Evolutionary conservation across 2,329 filamentous ascomycete species (phyloP), one percentile per base, ranked within the genome.

Genomic region (Colletotrichum sp.): DNA sequence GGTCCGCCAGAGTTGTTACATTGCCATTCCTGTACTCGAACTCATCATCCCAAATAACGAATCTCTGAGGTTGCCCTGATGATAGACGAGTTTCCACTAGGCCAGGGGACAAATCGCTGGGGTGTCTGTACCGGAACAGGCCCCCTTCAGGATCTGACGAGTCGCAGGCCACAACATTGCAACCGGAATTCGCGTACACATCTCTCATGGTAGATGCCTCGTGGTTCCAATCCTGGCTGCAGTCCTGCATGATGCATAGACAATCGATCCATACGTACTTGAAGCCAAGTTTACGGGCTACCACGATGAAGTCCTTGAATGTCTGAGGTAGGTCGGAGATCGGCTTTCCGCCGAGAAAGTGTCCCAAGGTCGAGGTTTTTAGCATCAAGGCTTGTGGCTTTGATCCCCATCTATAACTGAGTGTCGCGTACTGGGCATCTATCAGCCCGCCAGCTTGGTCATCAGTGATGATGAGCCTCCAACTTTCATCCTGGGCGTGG

Each of bases 21-120:
- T 0, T 3, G 10, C 0, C 2, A 10, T 4, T n/a, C 43, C 43
- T 48, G 9, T 1, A 0, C 3, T 6, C 2, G n/a, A 48, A 13
- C 2, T 2, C 0, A 48, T 10, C 18, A 48, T 48, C 43, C 3
- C 10, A 1, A 48, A 48, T 2, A 48, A 21, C 10, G 10, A 4
- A 48, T 48, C n/a, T 12, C 18, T 7, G 43, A 13, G 10, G 10
- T 21, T 48, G 9, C 6, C 43, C 43, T 12, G 43, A 48, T 7
- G n/a, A 48, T 7, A 48, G 10, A 48, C n/a, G n/a, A n/a, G 2
- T 48, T 21, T 48, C 43, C n/a, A 21, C 5, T 1, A 48, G 43
- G n/a, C 43, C n/a, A 21, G n/a, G 18, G 9, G 18, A n/a, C 18
- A 48, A 0, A 48, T 48, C n/a, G n/a, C 5, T n/a, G 18, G 43